Conservation (phyloP, 108 stramenopile genomes). For the Parietichytrium sp. region DNA sequence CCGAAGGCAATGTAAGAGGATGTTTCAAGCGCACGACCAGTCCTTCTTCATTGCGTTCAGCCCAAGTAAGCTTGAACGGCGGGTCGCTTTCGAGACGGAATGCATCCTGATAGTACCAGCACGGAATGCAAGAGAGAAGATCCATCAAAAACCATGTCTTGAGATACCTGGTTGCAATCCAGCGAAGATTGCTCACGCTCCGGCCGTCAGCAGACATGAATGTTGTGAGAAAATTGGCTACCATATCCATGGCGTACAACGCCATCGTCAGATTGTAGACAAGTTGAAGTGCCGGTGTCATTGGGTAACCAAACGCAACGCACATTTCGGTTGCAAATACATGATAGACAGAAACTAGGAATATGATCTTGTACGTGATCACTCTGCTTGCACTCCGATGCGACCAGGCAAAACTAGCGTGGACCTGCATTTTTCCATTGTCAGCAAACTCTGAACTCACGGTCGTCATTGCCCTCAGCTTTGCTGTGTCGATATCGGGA, state of each 20-base stretch:
- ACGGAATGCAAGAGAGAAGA: not conserved
- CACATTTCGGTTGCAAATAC: not conserved
- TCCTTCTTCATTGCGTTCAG: not conserved
- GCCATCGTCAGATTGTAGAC: no score
- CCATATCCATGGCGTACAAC: no score
- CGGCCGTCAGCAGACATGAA: not conserved
- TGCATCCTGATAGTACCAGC: not conserved
- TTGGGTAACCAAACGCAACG: conserved; percentile 11
- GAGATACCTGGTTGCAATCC: not conserved
- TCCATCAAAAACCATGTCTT: conserved; percentile 11
- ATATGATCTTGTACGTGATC: not conserved
- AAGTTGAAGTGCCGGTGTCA: no score
- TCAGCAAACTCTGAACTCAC: not conserved
- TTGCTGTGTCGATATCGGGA: not conserved
- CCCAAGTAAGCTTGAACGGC: not conserved
- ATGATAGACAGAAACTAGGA: not conserved
- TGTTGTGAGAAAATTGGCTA: no score
- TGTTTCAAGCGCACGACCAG: not conserved
- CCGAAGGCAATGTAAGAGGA: no score
- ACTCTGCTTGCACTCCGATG: not conserved
- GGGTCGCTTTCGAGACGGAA: not conserved
- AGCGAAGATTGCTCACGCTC: not conserved
- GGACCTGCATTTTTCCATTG: not conserved
- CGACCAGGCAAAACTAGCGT: not conserved
- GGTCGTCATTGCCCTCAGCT: conserved; percentile 26